Conservation (phyloP, 371 early-diverging fungal species). For the Lichtheimia corymbifera region DNA sequence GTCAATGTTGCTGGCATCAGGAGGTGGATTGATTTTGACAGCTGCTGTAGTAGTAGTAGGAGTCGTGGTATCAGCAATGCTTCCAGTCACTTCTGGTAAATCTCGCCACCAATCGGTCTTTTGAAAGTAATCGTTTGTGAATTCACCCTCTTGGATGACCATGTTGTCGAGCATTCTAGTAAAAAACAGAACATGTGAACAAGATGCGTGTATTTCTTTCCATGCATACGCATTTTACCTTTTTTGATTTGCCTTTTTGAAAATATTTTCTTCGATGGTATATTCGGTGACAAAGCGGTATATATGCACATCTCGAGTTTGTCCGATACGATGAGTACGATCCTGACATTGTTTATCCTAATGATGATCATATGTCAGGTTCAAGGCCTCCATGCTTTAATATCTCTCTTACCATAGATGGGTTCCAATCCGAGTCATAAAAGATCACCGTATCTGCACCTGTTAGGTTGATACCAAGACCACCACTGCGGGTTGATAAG, state of each 20-base stretch:
- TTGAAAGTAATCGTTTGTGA: slow-evolving; percentile 73
- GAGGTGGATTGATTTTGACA: too few species aligned
- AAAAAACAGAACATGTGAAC: neutral
- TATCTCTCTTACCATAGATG: slow-evolving; percentile 69
- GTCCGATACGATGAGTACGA: slow-evolving; percentile 95
- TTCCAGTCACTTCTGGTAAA: slow-evolving; percentile 54
- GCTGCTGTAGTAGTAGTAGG: too few species aligned
- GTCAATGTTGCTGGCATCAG: slow-evolving; percentile 40
- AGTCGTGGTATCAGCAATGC: slow-evolving; percentile 2
- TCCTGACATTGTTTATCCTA: slow-evolving; percentile 68
- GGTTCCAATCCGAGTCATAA: slow-evolving; percentile 97
- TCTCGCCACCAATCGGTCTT: slow-evolving; percentile 73
- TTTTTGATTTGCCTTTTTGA: slow-evolving; percentile 84
- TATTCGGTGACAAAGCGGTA: slow-evolving; percentile 87
- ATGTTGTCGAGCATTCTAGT: slow-evolving; percentile 79
- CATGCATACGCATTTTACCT: slow-evolving; percentile 34
- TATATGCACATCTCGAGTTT: slow-evolving; percentile 90
- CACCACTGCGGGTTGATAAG: slow-evolving; percentile 92
- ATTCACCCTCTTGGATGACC: slow-evolving; percentile 83
- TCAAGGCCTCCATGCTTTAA: slow-evolving; percentile 6
- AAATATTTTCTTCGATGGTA: slow-evolving; percentile 90
- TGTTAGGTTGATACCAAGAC: slow-evolving; percentile 96
- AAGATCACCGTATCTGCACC: slow-evolving; percentile 96
- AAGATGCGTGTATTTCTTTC: neutral
- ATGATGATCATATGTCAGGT: neutral